phyloP scores from a whole-genome alignment of 2,329 filamentous ascomycete species.

The Monosporascus cannonballus region DNA sequence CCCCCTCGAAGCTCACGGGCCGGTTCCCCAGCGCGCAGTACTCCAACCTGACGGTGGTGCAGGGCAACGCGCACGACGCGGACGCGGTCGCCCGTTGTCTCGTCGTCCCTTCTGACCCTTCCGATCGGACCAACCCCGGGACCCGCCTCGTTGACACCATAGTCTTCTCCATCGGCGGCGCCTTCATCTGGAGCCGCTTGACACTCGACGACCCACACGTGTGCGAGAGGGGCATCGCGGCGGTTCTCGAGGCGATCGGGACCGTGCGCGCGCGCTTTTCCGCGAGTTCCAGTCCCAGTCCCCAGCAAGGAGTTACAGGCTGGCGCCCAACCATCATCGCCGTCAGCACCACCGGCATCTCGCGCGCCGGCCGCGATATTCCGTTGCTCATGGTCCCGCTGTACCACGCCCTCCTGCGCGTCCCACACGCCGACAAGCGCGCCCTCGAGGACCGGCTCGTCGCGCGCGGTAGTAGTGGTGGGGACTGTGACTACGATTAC shows the following conservation, averaged over 20 bases:
- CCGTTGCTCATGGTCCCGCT: slow-evolving; percentile 37
- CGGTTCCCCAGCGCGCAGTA: slow-evolving; percentile 24
- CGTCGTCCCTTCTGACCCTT: slow-evolving; percentile 15
- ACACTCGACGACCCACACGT: slow-evolving; percentile 40
- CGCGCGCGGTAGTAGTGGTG: slow-evolving; percentile 6
- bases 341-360: slow-evolving; percentile 38
- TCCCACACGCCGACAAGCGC: slow-evolving; percentile 42
- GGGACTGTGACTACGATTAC: slow-evolving; percentile 25
- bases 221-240: slow-evolving; percentile 37
- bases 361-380: slow-evolving; percentile 31
- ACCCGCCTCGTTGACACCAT: slow-evolving; percentile 35
- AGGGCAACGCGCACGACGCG: slow-evolving; percentile 42
- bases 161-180: slow-evolving; percentile 41
- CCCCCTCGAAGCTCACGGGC: slow-evolving; percentile 39
- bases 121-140: neutral
- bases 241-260: slow-evolving; percentile 35
- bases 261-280: slow-evolving; percentile 15
- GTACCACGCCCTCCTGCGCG: slow-evolving; percentile 34
- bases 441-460: slow-evolving; percentile 33
- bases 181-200: slow-evolving; percentile 26
- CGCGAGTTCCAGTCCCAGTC: no score
- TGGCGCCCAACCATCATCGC: slow-evolving; percentile 30
- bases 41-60: slow-evolving; percentile 35
- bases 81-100: slow-evolving; percentile 32
- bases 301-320: no score